Evolutionary conservation across 345 rosid species (phyloP), one percentile per base, ranked within the genome.

Genomic region (Brassica rapa): DNA sequence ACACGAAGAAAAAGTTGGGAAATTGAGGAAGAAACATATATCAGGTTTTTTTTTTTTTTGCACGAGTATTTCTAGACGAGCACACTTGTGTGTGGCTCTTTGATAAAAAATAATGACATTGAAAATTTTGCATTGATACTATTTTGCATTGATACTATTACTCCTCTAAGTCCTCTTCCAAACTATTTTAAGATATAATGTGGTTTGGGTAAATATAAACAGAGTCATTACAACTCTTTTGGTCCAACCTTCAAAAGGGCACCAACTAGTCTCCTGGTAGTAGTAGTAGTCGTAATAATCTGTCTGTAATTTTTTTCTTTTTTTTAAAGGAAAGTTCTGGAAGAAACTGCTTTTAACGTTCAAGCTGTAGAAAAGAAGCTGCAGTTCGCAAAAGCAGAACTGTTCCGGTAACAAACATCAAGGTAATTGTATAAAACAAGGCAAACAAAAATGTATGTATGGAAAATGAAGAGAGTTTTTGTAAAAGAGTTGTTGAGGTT

Each of bases 401-500:
- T 73, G 69, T 23, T 73, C 82, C 14, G 46, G 78, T 68, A 23
- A 59, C 72, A 59, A 33, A 23, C 72, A 57, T 71, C 75, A 68
- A 73, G 59, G 59, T 73, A 79, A 79, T 51, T 79, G 82, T 79
- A 79, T 73, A 67, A 73, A 68, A 60, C 23, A 78, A 78, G 72
- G 12, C 24, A 8, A 9, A 3, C 24, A n/a, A 72, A 30, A 56
- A 61, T 79, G 70, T 73, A 73, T 51, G 82, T 79, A 73, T 24
- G 74, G 75, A 79, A 77, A 72, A 67, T 62, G 74, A 73, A 73
- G 78, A 79, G 82, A 56, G 39, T 62, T 51, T 62, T 46, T 73
- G 70, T 73, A 73, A 73, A 62, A 68, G 74, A 73, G 74, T 16
- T 79, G 78, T 62, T 62, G 59, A 79, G 82, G 82, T 73, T 79